These are phyloP conservation scores for Kalanchoe fedtschenkoi DNA, from an alignment of 164 flowering plant species.

Conservation along the genomic window DNA sequence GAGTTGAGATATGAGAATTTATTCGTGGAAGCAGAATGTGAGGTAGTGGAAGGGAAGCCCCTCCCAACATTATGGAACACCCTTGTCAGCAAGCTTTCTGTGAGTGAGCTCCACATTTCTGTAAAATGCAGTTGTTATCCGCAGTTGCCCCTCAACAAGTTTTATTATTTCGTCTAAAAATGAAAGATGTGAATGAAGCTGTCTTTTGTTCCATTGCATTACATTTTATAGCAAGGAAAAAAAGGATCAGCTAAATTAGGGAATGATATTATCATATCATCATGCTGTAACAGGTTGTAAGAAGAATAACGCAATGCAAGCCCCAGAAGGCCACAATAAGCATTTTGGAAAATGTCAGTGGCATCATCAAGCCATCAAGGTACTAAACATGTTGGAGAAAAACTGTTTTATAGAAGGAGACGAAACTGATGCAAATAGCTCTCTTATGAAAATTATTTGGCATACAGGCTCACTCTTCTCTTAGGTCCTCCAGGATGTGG, in stretches of 20 bases:
- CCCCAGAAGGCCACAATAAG: constrained; percentile 27
- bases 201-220: too few species aligned
- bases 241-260: not conserved
- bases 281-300: constrained; percentile 18
- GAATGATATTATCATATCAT: not conserved
- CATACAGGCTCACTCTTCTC: constrained; percentile 32
- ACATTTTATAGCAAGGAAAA: too few species aligned
- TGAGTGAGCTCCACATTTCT: constrained; percentile 14
- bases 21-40: constrained; percentile 42
- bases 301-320: constrained; percentile 13
- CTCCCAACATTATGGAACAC: constrained; percentile 64
- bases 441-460: constrained; percentile 4
- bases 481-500: constrained; percentile 39
- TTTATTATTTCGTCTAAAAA: too few species aligned
- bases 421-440: not conserved
- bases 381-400: not conserved
- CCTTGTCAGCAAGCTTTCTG: constrained; percentile 23
- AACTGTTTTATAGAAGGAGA: too few species aligned
- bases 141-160: not conserved
- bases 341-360: constrained; percentile 43
- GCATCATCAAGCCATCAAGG: constrained; percentile 58
- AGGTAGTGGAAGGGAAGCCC: constrained; percentile 54
- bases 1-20: constrained; percentile 47
- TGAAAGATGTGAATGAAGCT: too few species aligned
- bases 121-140: not conserved